Base-by-base conservation (phyloP, 768 basidiomycete genomes). In the Calvatia gigantea region DNA sequence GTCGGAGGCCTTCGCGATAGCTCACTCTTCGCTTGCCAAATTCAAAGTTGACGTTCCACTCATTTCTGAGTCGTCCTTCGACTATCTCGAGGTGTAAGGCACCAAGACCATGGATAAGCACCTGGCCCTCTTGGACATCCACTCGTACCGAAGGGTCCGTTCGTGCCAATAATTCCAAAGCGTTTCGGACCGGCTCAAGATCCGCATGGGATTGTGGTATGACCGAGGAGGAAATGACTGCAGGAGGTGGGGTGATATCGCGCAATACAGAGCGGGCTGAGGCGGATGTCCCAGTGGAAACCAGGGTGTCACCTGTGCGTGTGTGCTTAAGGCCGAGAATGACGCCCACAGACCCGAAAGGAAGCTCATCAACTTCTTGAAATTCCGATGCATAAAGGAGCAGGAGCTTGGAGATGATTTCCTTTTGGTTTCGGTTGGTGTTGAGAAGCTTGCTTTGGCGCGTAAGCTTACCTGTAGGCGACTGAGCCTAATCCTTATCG, bases 111-210 rank as follows among this genome's bases (percentile, higher is more conserved):
- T 94, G 89, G 1, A 91, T 78, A 28, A 94, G 77, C 31, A 91
- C 74, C 62, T 94, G 92, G 1, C 91, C 92, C 60, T 94, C 92
- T 53, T 89, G 85, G 2, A 75, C 72, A 51, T 93, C 92, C 28
- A 85, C 75, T 17, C 93, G 85, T 27, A 93, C 82, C 0, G 91
- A 93, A n/a, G 92, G 92, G 64, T 94, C 92, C 1, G 93, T 94
- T n/a, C 92, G 86, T 15, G 82, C 74, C 25, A 94, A 73, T 1
- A 87, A 73, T 25, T 79, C 73, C 17, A 94, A 72, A 7, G 92
- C 92, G 44, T 84, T 79, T 70, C 91, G 85, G 1, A 94, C 88
- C 17, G 87, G 84, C 54, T 82, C 79, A 8, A 91, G 72, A 65
- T 94, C 93, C 7, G 87, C 80, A 64, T 90, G 84, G 21, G 90